A percentile compares a stretch with the other conserved stretches of the same genome.
phyloP scores from a whole-genome alignment of 1,284 basidiomycete genomes.

The Singerocomus inundabilis region DNA sequence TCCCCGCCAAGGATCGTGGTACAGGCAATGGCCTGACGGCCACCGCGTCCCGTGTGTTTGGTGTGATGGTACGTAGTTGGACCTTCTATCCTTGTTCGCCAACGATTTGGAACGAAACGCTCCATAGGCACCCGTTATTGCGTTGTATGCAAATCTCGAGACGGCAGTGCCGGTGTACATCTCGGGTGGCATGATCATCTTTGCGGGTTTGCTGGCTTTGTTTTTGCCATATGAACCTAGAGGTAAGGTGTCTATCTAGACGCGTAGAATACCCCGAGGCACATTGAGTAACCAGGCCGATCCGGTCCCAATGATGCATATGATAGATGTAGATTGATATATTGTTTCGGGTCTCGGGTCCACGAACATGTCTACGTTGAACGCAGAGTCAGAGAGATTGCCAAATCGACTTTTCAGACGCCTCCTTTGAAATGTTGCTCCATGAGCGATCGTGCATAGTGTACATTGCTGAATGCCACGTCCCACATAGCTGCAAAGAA shows the following conservation, averaged over 20 bases:
- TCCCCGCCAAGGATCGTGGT: slow-evolving; percentile 69
- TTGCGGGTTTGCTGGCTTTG: slow-evolving; percentile 63
- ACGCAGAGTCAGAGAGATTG: too few relatives aligned
- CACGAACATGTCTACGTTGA: too few relatives aligned
- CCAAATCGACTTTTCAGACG: too few relatives aligned
- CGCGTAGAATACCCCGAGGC: neutral
- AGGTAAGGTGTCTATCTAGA: slow-evolving; percentile 63
- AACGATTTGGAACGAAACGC: neutral
- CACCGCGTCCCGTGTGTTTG: slow-evolving; percentile 60
- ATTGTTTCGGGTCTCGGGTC: too few relatives aligned
- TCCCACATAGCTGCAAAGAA: neutral
- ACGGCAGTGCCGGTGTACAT: slow-evolving; percentile 77
- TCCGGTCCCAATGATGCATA: too few relatives aligned
- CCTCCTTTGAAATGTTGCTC: too few relatives aligned
- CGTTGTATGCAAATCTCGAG: slow-evolving; percentile 62
- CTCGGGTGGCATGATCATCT: slow-evolving; percentile 68
- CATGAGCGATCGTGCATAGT: too few relatives aligned
- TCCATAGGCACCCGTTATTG: slow-evolving; percentile 66
- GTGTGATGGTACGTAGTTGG: slow-evolving; percentile 49
- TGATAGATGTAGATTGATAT: too few relatives aligned
- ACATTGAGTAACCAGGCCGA: too few relatives aligned
- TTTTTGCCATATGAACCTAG: slow-evolving; percentile 74
- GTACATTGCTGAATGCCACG: neutral
- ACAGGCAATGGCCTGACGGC: slow-evolving; percentile 70
- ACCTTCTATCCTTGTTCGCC: neutral